These are phyloP conservation scores for Ophiocordyceps sinensis DNA, from an alignment of 2,329 filamentous ascomycete genomes.

Conservation along the genomic window DNA sequence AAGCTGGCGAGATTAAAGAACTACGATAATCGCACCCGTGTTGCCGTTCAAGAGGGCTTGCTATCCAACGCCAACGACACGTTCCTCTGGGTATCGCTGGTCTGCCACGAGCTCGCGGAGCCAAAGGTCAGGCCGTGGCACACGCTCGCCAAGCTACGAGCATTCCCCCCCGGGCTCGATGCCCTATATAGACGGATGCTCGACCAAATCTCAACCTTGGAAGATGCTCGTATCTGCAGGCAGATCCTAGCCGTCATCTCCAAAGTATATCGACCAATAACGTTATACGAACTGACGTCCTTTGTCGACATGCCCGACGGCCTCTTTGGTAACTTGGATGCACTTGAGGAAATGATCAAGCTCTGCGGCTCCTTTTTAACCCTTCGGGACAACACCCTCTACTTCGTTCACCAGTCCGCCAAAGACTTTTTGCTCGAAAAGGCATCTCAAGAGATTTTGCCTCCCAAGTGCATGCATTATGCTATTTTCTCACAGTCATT, in stretches of 20 bases:
- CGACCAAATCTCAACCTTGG: constrained; percentile 11
- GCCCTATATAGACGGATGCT: constrained; percentile 24
- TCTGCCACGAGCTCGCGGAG: constrained; percentile 7
- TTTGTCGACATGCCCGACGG: constrained; percentile 7
- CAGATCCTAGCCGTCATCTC: constrained; percentile 17
- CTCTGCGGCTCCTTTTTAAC: constrained; percentile 25
- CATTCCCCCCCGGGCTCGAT: constrained; percentile 19
- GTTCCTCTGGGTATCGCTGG: constrained; percentile 12
- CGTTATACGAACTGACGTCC: constrained; percentile 15
- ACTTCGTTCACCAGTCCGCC: constrained; percentile 27
- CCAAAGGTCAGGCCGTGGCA: constrained; percentile 2
- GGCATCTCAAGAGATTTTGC: neutral
- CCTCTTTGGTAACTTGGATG: constrained; percentile 3
- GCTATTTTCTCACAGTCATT: neutral
- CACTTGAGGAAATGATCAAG: constrained; percentile 14
- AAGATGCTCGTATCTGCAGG: constrained; percentile 15
- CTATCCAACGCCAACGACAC: constrained; percentile 19
- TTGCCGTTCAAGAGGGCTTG: constrained; percentile 6
- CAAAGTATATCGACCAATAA: constrained; percentile 20
- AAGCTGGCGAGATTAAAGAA: constrained; percentile 7
- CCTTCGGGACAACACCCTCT: constrained; percentile 14
- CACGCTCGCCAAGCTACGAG: constrained; percentile 5
- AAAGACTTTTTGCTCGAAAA: constrained; percentile 16
- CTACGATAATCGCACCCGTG: neutral
- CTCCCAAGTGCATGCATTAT: neutral